Percentiles rank a stretch among this genome's conserved stretches.
phyloP scores from a whole-genome alignment of 306 rosid species.

The Vigna hirtella region DNA sequence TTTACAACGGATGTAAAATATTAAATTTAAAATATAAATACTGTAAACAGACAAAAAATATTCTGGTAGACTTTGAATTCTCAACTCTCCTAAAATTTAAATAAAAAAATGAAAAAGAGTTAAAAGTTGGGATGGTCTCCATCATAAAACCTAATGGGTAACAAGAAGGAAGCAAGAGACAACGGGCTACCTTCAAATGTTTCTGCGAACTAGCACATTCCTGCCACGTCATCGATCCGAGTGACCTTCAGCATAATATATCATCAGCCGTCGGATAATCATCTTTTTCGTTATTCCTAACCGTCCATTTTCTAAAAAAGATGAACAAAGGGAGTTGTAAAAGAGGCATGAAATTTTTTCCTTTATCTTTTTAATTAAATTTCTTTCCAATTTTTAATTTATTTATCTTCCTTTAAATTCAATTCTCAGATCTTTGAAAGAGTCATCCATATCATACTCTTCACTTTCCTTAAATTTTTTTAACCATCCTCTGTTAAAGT shows the following conservation, averaged over 20 bases:
- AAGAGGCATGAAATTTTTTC: conserved; percentile 22
- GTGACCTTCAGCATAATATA: conserved; percentile 6
- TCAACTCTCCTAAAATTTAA: background rate
- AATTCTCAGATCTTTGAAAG: conserved; percentile 46
- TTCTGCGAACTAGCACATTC: conserved; percentile 38
- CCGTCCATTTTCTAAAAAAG: conserved; percentile 55
- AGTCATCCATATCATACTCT: conserved; percentile 50
- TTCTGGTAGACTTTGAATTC: background rate
- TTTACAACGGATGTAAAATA: background rate
- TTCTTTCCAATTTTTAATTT: conserved; percentile 41
- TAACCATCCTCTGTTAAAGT: conserved; percentile 22
- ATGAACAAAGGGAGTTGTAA: conserved; percentile 37
- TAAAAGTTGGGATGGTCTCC: conserved; percentile 34
- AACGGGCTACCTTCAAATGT: conserved; percentile 23
- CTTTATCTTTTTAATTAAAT: conserved; percentile 6
- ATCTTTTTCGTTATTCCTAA: conserved; percentile 43
- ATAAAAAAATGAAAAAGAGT: background rate
- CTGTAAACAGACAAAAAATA: background rate
- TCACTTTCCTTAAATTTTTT: conserved; percentile 23
- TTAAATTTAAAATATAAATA: background rate
- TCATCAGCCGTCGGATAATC: conserved; percentile 49
- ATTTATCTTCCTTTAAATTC: conserved; percentile 56
- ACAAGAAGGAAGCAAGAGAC: conserved; percentile 25
- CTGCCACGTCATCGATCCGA: conserved; percentile 73
- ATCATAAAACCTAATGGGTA: conserved; percentile 13